These are phyloP conservation scores for Fomitopsis pinicola DNA, from an alignment of 1,284 basidiomycete species.

Conservation along the genomic window DNA sequence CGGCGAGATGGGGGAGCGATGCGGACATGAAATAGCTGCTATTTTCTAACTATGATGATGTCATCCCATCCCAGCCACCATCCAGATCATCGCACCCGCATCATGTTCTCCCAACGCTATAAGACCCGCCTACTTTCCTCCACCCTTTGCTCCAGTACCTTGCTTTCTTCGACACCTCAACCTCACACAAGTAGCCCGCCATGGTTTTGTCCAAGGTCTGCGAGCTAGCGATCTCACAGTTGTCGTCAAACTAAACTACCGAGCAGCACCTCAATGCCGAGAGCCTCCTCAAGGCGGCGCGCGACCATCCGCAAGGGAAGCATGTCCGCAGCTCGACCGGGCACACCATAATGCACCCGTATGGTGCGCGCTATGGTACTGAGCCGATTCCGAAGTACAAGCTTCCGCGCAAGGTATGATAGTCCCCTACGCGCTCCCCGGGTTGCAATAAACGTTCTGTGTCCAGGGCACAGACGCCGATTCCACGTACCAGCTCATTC, in stretches of 20 bases:
- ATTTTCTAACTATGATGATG: background rate
- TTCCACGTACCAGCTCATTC: slow-evolving; percentile 76
- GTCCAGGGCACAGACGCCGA: slow-evolving; percentile 51
- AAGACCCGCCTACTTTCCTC: background rate
- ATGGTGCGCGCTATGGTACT: slow-evolving; percentile 64
- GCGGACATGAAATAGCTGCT: background rate
- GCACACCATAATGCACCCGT: slow-evolving; percentile 38
- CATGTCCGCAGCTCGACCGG: slow-evolving; percentile 36
- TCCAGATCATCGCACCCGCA: background rate
- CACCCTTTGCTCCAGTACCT: background rate
- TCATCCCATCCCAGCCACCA: background rate
- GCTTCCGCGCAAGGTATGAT: slow-evolving; percentile 50
- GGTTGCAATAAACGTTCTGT: background rate
- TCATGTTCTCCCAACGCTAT: background rate
- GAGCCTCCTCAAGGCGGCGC: slow-evolving; percentile 50
- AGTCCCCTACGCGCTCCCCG: background rate
- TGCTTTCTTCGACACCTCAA: background rate
- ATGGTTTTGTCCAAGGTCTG: slow-evolving; percentile 53
- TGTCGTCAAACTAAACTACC: background rate
- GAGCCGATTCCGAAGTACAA: slow-evolving; percentile 63
- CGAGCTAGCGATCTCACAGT: background rate
- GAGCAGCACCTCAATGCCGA: slow-evolving; percentile 63
- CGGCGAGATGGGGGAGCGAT: background rate
- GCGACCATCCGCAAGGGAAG: slow-evolving; percentile 21
- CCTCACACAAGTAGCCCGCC: slow-evolving; percentile 7